These are phyloP conservation scores for Rhizopogon vinicolor DNA, from an alignment of 768 basidiomycete species.

Conservation along the genomic window DNA sequence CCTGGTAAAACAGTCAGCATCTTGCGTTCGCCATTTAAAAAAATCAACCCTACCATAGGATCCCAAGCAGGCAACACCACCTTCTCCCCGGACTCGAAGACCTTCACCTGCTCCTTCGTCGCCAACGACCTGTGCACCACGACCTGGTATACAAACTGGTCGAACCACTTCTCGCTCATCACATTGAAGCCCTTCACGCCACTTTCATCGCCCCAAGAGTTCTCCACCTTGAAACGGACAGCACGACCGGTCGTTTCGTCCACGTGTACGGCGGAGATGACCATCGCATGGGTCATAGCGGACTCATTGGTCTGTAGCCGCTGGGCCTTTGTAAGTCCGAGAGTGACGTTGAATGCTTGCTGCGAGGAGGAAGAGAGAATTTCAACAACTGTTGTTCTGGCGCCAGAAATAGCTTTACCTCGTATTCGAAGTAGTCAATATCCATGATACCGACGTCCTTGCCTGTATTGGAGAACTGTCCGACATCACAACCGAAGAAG, in stretches of 20 bases:
- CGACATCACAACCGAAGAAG: constrained; percentile 97
- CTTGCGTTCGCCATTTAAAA: neutral
- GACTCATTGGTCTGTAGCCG: constrained; percentile 81
- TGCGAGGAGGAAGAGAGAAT: constrained; percentile 22
- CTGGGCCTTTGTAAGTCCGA: constrained; percentile 82
- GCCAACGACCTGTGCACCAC: constrained; percentile 81
- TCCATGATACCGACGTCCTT: constrained; percentile 78
- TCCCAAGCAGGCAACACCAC: constrained; percentile 87
- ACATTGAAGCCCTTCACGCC: constrained; percentile 88
- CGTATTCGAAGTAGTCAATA: constrained; percentile 74
- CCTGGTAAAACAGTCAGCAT: neutral
- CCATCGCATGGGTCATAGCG: constrained; percentile 87
- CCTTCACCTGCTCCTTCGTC: constrained; percentile 73
- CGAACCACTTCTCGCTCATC: constrained; percentile 93
- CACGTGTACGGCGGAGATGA: constrained; percentile 89
- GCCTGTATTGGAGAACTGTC: constrained; percentile 68
- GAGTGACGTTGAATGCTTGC: constrained; percentile 78
- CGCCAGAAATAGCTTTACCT: constrained; percentile 37
- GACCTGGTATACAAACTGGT: constrained; percentile 92
- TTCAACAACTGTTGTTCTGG: neutral
- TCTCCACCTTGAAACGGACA: constrained; percentile 94
- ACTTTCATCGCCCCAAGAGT: constrained; percentile 80
- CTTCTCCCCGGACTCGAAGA: constrained; percentile 65
- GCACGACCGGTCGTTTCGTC: constrained; percentile 65
- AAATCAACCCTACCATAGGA: constrained; percentile 23